Conservation (phyloP, 345 rosid species). For the Syzygium aqueum region DNA sequence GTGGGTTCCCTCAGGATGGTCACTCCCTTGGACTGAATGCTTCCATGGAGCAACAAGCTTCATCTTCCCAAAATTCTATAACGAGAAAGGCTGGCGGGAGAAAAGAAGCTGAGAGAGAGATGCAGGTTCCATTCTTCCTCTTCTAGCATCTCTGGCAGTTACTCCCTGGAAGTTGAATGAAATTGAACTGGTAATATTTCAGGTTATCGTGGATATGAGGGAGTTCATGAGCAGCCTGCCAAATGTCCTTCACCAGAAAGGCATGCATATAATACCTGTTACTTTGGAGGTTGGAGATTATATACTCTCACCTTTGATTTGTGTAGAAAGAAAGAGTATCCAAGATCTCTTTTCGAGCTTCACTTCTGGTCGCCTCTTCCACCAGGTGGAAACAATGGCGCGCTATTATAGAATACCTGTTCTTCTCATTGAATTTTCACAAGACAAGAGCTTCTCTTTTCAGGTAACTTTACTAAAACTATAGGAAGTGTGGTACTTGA, state of each 20-base stretch:
- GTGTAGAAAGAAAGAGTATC: conserved; percentile 94
- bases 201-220: conserved; percentile 98
- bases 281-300: conserved; percentile 95
- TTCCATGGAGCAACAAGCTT: conserved; percentile 40
- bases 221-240: conserved; percentile 99
- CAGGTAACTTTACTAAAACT: conserved; percentile 40
- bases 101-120: conserved; percentile 80
- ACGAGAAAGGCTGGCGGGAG: conserved; percentile 97
- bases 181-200: conserved; percentile 2
- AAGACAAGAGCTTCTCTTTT: conserved; percentile 98
- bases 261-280: conserved; percentile 86
- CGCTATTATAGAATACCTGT: conserved; percentile 92
- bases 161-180: not conserved
- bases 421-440: conserved; percentile 94
- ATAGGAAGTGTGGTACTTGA: not conserved
- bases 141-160: not conserved
- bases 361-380: conserved; percentile 85
- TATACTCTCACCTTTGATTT: conserved; percentile 74
- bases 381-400: conserved; percentile 89
- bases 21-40: conserved; percentile 48
- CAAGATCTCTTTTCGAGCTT: conserved; percentile 95
- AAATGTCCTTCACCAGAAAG: conserved; percentile 94
- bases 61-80: conserved; percentile 68
- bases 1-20: conserved; percentile 42
- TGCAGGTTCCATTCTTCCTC: conserved; percentile 44